A percentile compares a stretch with the other conserved stretches of the same genome.
Conservation (phyloP, 2,329 filamentous ascomycete genomes). For the Cryphonectria naterciae region DNA sequence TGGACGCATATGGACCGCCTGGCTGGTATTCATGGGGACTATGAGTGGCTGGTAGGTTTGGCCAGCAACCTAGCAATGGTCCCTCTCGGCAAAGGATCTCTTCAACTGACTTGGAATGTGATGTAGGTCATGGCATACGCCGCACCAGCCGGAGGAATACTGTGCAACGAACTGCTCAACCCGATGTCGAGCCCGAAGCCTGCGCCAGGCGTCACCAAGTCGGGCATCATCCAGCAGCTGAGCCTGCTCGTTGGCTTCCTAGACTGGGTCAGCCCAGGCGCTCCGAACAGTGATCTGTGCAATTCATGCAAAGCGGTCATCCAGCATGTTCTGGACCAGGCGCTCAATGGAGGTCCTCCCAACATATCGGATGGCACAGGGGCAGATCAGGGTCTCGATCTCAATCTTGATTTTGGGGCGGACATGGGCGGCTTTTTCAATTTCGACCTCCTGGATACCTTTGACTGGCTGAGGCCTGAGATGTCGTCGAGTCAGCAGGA, state of each 20-base stretch:
- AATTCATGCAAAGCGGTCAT: slow-evolving; percentile 52
- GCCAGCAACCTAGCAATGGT: not conserved
- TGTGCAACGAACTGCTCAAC: slow-evolving; percentile 54
- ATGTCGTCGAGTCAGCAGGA: slow-evolving; percentile 5
- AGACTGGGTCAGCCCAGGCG: slow-evolving; percentile 53
- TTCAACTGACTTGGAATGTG: not conserved
- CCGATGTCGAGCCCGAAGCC: slow-evolving; percentile 43
- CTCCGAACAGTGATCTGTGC: slow-evolving; percentile 54
- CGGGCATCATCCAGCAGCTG: slow-evolving; percentile 55
- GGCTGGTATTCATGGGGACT: slow-evolving; percentile 45
- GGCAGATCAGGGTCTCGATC: slow-evolving; percentile 37
- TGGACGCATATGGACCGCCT: slow-evolving; percentile 56
- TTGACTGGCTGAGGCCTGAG: slow-evolving; percentile 48
- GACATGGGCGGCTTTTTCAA: slow-evolving; percentile 43
- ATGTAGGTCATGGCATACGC: slow-evolving; percentile 53
- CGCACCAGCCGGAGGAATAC: slow-evolving; percentile 52
- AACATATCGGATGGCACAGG: slow-evolving; percentile 35
- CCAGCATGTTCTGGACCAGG: slow-evolving; percentile 53
- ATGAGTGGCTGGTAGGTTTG: slow-evolving; percentile 52
- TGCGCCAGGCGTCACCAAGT: slow-evolving; percentile 45
- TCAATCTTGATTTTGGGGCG: slow-evolving; percentile 32
- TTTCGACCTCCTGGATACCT: slow-evolving; percentile 54
- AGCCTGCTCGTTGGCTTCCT: slow-evolving; percentile 56
- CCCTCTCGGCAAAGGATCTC: not conserved
- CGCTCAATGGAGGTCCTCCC: slow-evolving; percentile 44